These are phyloP conservation scores for Verticillium albo-atrum DNA, from an alignment of 2,329 filamentous ascomycete species.

Conservation along the genomic window DNA sequence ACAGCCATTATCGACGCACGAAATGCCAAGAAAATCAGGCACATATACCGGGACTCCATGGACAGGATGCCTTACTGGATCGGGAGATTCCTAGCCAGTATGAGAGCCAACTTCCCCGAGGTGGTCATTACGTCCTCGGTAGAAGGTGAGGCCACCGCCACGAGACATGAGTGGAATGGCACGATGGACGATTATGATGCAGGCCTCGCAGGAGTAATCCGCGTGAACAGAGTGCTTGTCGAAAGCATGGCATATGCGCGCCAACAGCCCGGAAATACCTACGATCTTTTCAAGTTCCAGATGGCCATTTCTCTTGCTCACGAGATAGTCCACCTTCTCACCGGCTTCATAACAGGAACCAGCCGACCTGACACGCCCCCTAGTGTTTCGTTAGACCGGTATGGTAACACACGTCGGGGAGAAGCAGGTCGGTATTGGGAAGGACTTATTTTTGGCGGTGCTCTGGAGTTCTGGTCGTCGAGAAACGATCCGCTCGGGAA, in stretches of 20 bases:
- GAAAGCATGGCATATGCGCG: not conserved
- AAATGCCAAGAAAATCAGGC: too few species aligned
- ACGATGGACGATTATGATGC: not conserved
- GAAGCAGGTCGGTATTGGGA: not conserved
- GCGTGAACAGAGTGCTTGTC: not conserved
- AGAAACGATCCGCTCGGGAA: not conserved
- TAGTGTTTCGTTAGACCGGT: not conserved
- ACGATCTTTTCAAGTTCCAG: constrained; percentile 1
- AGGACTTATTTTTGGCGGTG: not conserved
- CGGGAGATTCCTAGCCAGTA: not conserved
- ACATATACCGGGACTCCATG: not conserved
- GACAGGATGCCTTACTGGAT: not conserved
- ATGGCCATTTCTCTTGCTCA: constrained; percentile 1
- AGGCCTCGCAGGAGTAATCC: not conserved
- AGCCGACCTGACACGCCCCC: not conserved
- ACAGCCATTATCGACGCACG: not conserved
- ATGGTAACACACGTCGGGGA: not conserved
- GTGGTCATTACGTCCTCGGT: not conserved
- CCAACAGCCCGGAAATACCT: not conserved
- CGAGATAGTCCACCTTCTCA: not conserved
- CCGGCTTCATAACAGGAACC: not conserved
- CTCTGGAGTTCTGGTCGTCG: not conserved
- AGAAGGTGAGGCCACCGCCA: not conserved
- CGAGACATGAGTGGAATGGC: not conserved
- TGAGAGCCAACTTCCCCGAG: not conserved